Base-by-base conservation (phyloP, 169 alveolate genomes). In the Babesia bovis region DNA sequence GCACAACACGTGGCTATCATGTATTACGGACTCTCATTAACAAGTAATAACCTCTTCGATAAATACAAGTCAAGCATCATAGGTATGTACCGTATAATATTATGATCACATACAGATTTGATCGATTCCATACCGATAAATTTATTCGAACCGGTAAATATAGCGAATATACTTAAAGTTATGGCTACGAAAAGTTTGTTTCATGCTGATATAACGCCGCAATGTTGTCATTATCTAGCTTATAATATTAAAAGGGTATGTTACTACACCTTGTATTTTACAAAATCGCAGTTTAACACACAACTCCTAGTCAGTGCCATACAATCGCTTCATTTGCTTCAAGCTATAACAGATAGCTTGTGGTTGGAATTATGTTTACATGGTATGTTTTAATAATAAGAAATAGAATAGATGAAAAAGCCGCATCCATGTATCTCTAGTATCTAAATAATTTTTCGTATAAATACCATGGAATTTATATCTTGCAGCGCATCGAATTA, bases 221-320 rank as follows among this genome's bases (percentile, higher is more conserved):
- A 42, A 50, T 21, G 66, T 81, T 78, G n/a, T 1, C 50, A 32
- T 0, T 56, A 56, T 28, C 3, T 28, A 26, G 49, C 32, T 23
- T 15, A 4, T 26, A 56, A 56, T 17, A 56, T 56, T 44, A 0
- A 4, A 17, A 56, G 15, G 66, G 66, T 56, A 15, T 1, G 4
- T 9, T 1, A 38, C 10, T 7, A 23, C n/a, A n/a, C n/a, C n/a
- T n/a, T n/a, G n/a, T n/a, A n/a, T n/a, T n/a, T n/a, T 25, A 25
- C 7, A n/a, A 19, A 26, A 30, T 13, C 10, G 40, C 63, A 78
- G 87, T 78, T 78, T 44, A 30, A 71, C 7, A n/a, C 60, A 23
- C 87, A 78, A 17, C 66, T 78, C 26, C 66, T 78, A 40, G 32
- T 70, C 13, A 67, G 83, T 15, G 33, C 77, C 2, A 33, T 68